A percentile compares a stretch with the other conserved stretches of the same genome.
These are phyloP conservation scores for Phytopythium boreale DNA, from an alignment of 352 stramenopile species.

Conservation along the genomic window DNA sequence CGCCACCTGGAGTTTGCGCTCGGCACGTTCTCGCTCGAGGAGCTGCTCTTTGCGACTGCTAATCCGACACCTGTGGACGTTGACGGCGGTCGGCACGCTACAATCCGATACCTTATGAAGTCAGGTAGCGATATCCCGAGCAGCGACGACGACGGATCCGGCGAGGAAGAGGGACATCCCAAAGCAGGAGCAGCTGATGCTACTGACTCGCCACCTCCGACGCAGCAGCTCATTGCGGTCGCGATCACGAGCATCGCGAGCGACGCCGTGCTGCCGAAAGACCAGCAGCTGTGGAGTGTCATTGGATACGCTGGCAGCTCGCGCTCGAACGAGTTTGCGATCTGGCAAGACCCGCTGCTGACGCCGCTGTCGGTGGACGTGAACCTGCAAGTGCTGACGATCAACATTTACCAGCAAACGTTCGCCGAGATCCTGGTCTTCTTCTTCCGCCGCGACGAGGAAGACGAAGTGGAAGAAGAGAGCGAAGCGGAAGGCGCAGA, in stretches of 20 bases:
- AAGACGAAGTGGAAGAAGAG: slow-evolving; percentile 12
- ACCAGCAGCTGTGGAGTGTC: slow-evolving; percentile 37
- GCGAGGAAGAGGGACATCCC: slow-evolving; percentile 1
- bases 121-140: slow-evolving; percentile 39
- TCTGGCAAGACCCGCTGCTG: slow-evolving; percentile 76
- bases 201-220: not conserved
- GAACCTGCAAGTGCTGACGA: slow-evolving; percentile 58
- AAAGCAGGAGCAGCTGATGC: not conserved
- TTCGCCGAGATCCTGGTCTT: slow-evolving; percentile 76
- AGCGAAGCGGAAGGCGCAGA: not conserved
- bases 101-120: slow-evolving; percentile 51
- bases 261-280: slow-evolving; percentile 58
- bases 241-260: slow-evolving; percentile 67
- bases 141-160: slow-evolving; percentile 7
- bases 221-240: slow-evolving; percentile 54
- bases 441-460: slow-evolving; percentile 53
- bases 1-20: slow-evolving; percentile 66
- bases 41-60: slow-evolving; percentile 40
- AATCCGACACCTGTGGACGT: slow-evolving; percentile 12
- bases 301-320: not conserved
- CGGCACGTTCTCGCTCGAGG: slow-evolving; percentile 70
- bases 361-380: slow-evolving; percentile 70
- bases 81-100: slow-evolving; percentile 11
- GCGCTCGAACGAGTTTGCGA: slow-evolving; percentile 27
- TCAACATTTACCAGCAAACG: slow-evolving; percentile 79